Percentiles rank a stretch among this genome's conserved stretches.
These are phyloP conservation scores for Haematococcus sp. DNA, from an alignment of 139 green algal genomes.

Conservation along the genomic window DNA sequence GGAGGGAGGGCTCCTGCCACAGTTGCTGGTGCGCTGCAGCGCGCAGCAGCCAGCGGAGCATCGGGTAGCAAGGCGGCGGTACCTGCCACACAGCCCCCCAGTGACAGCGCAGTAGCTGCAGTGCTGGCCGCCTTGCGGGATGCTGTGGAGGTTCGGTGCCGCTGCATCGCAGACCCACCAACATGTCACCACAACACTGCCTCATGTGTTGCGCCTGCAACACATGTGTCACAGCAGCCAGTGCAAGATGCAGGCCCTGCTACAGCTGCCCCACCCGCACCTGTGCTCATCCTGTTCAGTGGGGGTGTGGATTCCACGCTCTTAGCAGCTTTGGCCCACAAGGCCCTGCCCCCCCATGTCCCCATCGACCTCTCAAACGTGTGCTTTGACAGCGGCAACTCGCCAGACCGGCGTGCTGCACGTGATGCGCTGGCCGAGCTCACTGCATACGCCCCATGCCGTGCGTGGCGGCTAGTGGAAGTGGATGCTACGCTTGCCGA, in stretches of 20 bases:
- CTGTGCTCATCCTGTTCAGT: conserved; percentile 85
- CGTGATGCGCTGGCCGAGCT: conserved; percentile 67
- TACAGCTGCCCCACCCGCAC: conserved; percentile 8
- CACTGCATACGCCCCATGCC: conserved; percentile 33
- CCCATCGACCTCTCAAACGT: conserved; percentile 83
- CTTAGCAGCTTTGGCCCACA: conserved; percentile 70
- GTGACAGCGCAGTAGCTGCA: neutral
- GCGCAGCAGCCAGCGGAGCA: no score
- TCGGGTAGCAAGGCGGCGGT: no score
- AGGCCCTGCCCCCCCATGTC: conserved; percentile 40
- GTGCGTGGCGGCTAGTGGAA: conserved; percentile 80
- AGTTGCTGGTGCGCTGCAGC: conserved; percentile 16
- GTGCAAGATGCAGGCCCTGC: no score
- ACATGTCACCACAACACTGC: no score
- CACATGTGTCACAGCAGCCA: no score
- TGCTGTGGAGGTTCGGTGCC: conserved; percentile 45
- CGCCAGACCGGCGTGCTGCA: conserved; percentile 76
- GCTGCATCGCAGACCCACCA: conserved; percentile 33
- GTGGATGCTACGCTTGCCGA: conserved; percentile 76
- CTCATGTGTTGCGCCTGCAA: no score
- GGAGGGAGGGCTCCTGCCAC: conserved; percentile 1
- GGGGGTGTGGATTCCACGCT: conserved; percentile 87
- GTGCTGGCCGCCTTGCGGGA: conserved; percentile 6
- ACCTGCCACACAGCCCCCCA: conserved; percentile 11
- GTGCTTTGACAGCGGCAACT: conserved; percentile 80